A percentile compares a stretch with the other conserved stretches of the same genome.
Evolutionary conservation across 2,329 filamentous ascomycete genomes (phyloP).

Genomic region (Colletotrichum sp.): DNA sequence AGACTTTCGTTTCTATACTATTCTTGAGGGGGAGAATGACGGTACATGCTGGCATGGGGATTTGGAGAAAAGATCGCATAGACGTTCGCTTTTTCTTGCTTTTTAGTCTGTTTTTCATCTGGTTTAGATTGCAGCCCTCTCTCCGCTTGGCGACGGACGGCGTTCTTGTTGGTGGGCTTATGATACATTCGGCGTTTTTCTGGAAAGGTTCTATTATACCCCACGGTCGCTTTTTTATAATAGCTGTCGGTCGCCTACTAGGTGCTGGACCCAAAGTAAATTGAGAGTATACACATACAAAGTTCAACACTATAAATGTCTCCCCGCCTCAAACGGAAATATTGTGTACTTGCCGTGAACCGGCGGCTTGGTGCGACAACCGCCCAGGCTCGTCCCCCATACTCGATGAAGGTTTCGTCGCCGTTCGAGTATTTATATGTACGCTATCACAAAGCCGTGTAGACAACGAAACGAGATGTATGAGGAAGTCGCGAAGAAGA

Average conservation of each 20-base stretch:
- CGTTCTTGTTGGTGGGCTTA: neutral
- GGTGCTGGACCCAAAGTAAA: neutral
- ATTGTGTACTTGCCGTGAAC: neutral
- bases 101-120: neutral
- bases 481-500: neutral
- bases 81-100: neutral
- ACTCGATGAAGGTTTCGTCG: neutral
- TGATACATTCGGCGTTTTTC: neutral
- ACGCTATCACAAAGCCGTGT: neutral
- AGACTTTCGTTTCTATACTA: neutral
- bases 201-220: neutral
- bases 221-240: neutral
- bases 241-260: neutral
- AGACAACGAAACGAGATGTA: neutral
- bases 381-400: rapidly evolving
- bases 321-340: neutral
- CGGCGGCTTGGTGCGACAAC: neutral
- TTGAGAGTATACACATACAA: neutral
- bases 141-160: neutral
- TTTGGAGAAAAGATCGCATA: neutral
- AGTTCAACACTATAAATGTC: neutral
- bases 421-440: neutral
- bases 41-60: neutral
- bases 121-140: neutral
- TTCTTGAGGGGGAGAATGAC: neutral